Conservation (phyloP, 176 grass and related monocot species). For the Canna indica region DNA sequence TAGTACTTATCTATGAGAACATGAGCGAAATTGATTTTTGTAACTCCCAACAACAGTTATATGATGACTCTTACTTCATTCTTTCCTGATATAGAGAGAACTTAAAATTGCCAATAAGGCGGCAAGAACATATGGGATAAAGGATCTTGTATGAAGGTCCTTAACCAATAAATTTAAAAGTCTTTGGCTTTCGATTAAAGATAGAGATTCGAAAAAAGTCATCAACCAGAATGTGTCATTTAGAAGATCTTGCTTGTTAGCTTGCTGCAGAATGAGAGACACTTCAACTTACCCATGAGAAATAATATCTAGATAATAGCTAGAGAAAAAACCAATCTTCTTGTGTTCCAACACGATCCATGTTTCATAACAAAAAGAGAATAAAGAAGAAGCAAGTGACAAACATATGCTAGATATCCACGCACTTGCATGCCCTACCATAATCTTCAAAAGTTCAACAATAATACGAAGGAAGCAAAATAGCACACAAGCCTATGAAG, state of each 20-base stretch:
- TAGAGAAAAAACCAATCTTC: constrained; percentile 43
- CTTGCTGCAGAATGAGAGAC: constrained; percentile 66
- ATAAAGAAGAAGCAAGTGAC: too few relatives aligned
- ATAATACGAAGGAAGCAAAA: constrained; percentile 71
- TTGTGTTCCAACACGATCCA: too few relatives aligned
- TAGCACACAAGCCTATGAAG: constrained; percentile 46
- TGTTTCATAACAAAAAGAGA: too few relatives aligned
- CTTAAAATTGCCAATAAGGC: constrained; percentile 51
- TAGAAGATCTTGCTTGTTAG: constrained; percentile 63
- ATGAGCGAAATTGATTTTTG: constrained; percentile 78
- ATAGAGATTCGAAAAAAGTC: constrained; percentile 82
- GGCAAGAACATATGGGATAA: constrained; percentile 41
- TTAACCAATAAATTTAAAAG: constrained; percentile 47
- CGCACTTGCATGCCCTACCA: constrained; percentile 39
- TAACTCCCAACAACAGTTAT: constrained; percentile 68
- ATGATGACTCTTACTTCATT: constrained; percentile 49
- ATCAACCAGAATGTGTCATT: constrained; percentile 83
- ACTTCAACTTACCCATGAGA: constrained; percentile 6
- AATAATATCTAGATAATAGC: constrained; percentile 2
- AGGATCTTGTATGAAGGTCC: constrained; percentile 31
- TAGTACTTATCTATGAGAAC: constrained; percentile 83
- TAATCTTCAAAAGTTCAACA: constrained; percentile 45
- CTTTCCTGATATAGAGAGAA: constrained; percentile 59
- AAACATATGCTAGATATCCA: constrained; percentile 76
- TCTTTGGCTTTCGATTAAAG: constrained; percentile 65